Evolutionary conservation across 345 rosid genomes (phyloP).

Genomic region (Brassica napus): DNA sequence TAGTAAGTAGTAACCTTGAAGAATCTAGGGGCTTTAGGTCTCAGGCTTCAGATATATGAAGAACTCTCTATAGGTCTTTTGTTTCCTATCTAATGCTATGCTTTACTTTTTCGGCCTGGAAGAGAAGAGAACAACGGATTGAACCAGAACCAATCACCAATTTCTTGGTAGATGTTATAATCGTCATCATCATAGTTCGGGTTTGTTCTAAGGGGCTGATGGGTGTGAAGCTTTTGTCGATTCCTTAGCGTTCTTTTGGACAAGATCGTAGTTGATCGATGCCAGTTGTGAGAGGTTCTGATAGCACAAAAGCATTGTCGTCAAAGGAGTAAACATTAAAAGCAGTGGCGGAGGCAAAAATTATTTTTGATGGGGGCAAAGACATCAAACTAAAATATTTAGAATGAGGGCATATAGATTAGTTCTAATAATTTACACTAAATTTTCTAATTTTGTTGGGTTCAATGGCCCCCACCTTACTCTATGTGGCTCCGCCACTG

Average conservation of each 20-base stretch:
- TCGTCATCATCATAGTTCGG: conserved; percentile 14
- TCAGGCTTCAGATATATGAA: neutral
- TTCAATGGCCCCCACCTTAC: too few relatives aligned
- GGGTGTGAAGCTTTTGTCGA: conserved; percentile 53
- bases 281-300: conserved; percentile 94
- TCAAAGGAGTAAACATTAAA: neutral
- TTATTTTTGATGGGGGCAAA: too few relatives aligned
- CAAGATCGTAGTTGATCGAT: conserved; percentile 83
- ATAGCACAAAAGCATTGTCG: neutral
- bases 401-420: too few relatives aligned
- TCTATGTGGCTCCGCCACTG: too few relatives aligned
- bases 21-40: neutral
- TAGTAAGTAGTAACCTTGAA: neutral
- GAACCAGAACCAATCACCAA: neutral
- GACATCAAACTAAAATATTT: too few relatives aligned
- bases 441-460: too few relatives aligned
- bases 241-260: conserved; percentile 58
- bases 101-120: conserved; percentile 8
- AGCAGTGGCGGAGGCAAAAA: too few relatives aligned
- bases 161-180: conserved; percentile 12
- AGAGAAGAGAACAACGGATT: conserved; percentile 3
- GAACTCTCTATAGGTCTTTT: conserved; percentile 6
- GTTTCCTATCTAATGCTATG: conserved; percentile 38
- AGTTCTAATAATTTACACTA: too few relatives aligned
- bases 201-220: conserved; percentile 23